A percentile compares a stretch with the other conserved stretches of the same genome.
These are phyloP conservation scores for Podaxis sp. DNA, from an alignment of 768 basidiomycete species.

Conservation along the genomic window DNA sequence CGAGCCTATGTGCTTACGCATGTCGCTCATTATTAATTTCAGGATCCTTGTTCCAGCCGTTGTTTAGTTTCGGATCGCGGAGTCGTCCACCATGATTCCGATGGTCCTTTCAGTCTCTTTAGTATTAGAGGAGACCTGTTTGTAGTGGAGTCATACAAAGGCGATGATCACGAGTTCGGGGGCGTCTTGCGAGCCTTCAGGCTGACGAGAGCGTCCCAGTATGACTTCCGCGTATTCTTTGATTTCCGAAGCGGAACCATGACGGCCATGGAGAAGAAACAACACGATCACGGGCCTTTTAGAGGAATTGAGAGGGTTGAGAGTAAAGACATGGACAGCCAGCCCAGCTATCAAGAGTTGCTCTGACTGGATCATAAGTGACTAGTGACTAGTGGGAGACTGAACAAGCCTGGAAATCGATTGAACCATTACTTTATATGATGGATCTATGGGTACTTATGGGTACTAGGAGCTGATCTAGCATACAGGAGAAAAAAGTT, in stretches of 20 bases:
- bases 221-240: slow-evolving; percentile 23
- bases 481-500: slow-evolving; percentile 1
- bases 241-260: slow-evolving; percentile 24
- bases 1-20: slow-evolving; percentile 28
- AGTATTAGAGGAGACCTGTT: background rate
- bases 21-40: slow-evolving; percentile 31
- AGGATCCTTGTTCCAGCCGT: slow-evolving; percentile 28
- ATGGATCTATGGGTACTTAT: slow-evolving; percentile 2
- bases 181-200: background rate
- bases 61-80: slow-evolving; percentile 27
- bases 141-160: slow-evolving; percentile 24
- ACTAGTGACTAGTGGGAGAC: background rate
- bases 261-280: slow-evolving; percentile 41
- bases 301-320: slow-evolving; percentile 19
- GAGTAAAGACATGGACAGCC: slow-evolving; percentile 28
- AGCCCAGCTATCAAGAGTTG: slow-evolving; percentile 33
- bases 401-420: background rate
- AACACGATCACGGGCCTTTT: slow-evolving; percentile 30
- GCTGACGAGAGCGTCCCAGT: slow-evolving; percentile 16
- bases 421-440: background rate
- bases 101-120: slow-evolving; percentile 31
- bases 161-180: slow-evolving; percentile 30
- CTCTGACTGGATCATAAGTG: slow-evolving; percentile 12
- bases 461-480: background rate
- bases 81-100: slow-evolving; percentile 41